A percentile compares a stretch with the other conserved stretches of the same genome.
Conservation (phyloP, 768 basidiomycete genomes). For the Boletus fagicola region DNA sequence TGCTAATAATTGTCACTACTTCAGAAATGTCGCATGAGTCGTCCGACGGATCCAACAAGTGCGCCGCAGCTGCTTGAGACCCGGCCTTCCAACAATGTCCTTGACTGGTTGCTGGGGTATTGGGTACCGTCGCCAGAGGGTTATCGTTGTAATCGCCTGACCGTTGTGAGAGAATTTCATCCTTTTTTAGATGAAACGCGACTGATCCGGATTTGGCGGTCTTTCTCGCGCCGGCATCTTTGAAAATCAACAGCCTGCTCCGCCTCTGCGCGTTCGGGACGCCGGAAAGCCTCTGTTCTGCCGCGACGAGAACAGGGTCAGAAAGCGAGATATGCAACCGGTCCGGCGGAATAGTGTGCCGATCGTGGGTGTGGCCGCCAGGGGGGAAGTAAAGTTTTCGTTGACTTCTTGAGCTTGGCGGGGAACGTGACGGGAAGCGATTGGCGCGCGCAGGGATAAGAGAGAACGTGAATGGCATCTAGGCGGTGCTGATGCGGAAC, state of each 20-base stretch:
- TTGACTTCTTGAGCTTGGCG: background rate
- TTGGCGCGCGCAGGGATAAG: conserved; percentile 4
- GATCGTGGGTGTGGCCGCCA: conserved; percentile 12
- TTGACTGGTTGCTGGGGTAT: background rate
- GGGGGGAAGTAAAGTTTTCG: conserved; percentile 14
- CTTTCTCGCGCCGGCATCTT: background rate
- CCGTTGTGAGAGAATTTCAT: background rate
- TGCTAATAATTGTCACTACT: background rate
- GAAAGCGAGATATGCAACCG: conserved; percentile 23
- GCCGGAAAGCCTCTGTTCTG: conserved; percentile 12
- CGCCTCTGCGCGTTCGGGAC: background rate
- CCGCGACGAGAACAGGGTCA: conserved; percentile 23
- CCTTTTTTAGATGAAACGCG: background rate
- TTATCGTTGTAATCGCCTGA: background rate
- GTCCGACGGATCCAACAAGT: background rate
- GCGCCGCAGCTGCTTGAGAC: background rate
- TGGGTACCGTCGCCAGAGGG: background rate
- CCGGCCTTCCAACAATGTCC: background rate
- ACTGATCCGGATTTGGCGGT: background rate
- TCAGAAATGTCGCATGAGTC: conserved; percentile 12
- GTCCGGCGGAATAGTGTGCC: conserved; percentile 9
- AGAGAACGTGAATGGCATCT: conserved; percentile 11
- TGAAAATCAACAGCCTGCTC: background rate
- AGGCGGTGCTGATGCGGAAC: conserved; percentile 6
- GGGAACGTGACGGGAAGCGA: background rate